phyloP scores from a whole-genome alignment of 371 early-diverging fungal species.

The Mortierella sp. region DNA sequence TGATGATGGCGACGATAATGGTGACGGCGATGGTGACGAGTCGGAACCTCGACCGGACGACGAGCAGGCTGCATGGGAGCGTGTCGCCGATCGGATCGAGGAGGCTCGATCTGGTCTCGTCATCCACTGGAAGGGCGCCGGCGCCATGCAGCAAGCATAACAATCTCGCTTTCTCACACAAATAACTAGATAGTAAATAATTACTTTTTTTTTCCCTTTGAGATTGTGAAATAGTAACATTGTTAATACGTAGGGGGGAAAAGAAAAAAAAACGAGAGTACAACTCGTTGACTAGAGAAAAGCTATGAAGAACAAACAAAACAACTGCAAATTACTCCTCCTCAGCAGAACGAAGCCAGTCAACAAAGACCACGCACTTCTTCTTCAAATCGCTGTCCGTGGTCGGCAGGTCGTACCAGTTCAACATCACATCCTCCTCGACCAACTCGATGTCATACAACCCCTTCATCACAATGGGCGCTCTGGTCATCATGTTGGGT shows the following conservation, averaged over 20 bases:
- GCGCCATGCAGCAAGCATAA: conserved; percentile 39
- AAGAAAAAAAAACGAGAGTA: not conserved
- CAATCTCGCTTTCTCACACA: not conserved
- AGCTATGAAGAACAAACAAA: too few relatives aligned
- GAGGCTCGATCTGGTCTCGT: conserved; percentile 56
- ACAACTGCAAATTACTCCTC: conserved; percentile 63
- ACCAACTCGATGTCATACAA: conserved; percentile 80
- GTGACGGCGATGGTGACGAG: conserved; percentile 44
- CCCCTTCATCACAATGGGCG: conserved; percentile 68
- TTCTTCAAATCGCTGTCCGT: conserved; percentile 67
- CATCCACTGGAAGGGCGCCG: conserved; percentile 54
- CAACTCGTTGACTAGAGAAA: not conserved
- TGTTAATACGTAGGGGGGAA: too few relatives aligned
- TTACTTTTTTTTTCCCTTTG: not conserved
- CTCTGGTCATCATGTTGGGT: conserved; percentile 63
- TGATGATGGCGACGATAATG: conserved; percentile 14
- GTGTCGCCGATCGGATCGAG: conserved; percentile 56
- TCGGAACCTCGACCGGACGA: conserved; percentile 42
- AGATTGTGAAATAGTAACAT: not conserved
- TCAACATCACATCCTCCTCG: conserved; percentile 78
- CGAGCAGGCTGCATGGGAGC: conserved; percentile 64
- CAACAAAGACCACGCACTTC: conserved; percentile 73
- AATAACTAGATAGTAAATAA: not conserved
- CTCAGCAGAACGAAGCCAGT: conserved; percentile 80
- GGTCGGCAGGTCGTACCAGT: conserved; percentile 70